Base-by-base conservation (phyloP, 805 yeast species). In the Candida wancherniae region DNA sequence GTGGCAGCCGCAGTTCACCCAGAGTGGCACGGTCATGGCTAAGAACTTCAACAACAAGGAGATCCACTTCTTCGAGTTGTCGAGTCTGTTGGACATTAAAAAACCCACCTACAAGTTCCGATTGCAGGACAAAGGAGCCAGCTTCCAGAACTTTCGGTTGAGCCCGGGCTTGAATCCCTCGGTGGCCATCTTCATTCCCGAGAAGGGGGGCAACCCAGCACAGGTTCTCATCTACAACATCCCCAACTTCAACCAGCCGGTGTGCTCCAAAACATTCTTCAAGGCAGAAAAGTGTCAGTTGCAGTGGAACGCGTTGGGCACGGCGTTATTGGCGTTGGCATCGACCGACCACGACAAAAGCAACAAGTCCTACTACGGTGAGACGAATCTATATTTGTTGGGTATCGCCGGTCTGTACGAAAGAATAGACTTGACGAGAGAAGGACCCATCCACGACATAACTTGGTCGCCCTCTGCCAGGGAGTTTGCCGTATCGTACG, bases 371-470 rank as follows among this genome's bases (percentile, higher is more conserved):
- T 92, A 92, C 64, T 92, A 92, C 55, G 99, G 99, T 46, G 97
- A 92, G 65, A 85, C 95, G 31, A 86, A 90, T 39, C 68, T 92
- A 46, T 92, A 90, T 55, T 60, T 92, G 38, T 71, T 94, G 45
- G 95, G 95, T 38, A 84, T 92, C 45, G 87, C 94, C 20, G 95
- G 96, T 9, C 76, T 88, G 22, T 88, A 85, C 50, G 95, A 90
- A 52, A 73, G 95, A 51, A 88, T 92, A 49, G 73, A 78, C 36
- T 75, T 92, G 48, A 86, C 84, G 41, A 80, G 84, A 48, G 95
- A 87, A 52, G 97, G 97, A 19, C 97, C 99, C 26, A 87, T 92
- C 47, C 97, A 92, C 63, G 98, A 92, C 58, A 84, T 90, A 40
- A 80, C 92, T 14, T 92, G 99, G 99, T 83, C 95, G 15, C 96